These are phyloP conservation scores for Lomentospora prolificans DNA, from an alignment of 2,329 filamentous ascomycete genomes.

Conservation along the genomic window DNA sequence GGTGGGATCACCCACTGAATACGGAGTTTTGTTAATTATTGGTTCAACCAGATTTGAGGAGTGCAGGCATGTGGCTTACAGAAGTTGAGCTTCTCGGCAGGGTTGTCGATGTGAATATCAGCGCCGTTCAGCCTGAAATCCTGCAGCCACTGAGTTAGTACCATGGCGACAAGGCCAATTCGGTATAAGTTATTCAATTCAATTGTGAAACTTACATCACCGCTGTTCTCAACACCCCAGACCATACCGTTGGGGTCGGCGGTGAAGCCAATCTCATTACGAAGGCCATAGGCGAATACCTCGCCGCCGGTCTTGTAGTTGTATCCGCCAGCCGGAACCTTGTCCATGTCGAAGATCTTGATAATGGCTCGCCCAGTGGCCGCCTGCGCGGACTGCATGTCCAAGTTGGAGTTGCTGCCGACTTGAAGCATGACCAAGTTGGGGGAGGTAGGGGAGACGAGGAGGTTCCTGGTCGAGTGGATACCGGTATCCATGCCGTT, in stretches of 20 bases:
- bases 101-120: constrained; percentile 51
- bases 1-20: constrained; percentile 20
- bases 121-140: constrained; percentile 38
- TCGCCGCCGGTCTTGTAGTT: constrained; percentile 28
- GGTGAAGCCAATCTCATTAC: constrained; percentile 54
- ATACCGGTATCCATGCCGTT: constrained; percentile 27
- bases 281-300: constrained; percentile 33
- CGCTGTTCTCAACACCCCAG: constrained; percentile 43
- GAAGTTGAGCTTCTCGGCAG: constrained; percentile 57
- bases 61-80: constrained; percentile 30
- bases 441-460: constrained; percentile 24
- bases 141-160: constrained; percentile 9
- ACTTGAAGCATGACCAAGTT: constrained; percentile 27
- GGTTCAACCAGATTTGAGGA: too few species aligned
- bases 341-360: constrained; percentile 30
- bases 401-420: constrained; percentile 29
- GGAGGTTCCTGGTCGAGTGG: constrained; percentile 27
- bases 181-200: neutral
- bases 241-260: constrained; percentile 31
- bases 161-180: neutral
- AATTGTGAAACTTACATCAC: constrained; percentile 26
- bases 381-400: constrained; percentile 22
- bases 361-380: constrained; percentile 23
- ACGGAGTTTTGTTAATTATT: too few species aligned
- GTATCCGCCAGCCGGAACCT: constrained; percentile 23